Base-by-base conservation (phyloP, 2,329 filamentous ascomycete genomes). In the Fonsecaea multimorphosa region DNA sequence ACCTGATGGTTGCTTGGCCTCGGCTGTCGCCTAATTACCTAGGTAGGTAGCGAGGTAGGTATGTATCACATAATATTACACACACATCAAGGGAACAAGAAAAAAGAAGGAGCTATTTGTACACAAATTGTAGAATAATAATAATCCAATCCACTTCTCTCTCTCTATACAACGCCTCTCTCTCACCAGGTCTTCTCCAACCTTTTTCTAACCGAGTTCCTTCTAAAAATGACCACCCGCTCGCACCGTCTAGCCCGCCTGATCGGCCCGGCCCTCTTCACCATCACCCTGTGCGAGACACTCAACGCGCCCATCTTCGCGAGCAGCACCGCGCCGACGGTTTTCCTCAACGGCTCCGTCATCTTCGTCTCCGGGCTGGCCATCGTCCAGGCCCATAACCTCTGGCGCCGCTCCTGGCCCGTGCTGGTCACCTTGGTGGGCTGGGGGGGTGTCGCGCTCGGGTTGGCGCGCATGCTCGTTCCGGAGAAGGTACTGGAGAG, bases 401-500 rank as follows among this genome's bases (percentile, higher is more conserved):
- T 58, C 19, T 63, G 61, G 61, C 16, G 40, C 3, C 27, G 44
- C 7, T 14, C 44, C 31, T 63, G 61, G 61, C 44, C 53, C 7
- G 46, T 63, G 14, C 61, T 63, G 12, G 40, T 63, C 19, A 63
- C 61, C 16, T 46, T 63, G 55, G 44, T 32, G 29, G 61, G 61
- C 22, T 63, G 61, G 61, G 29, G 31, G 7, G 36, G 24, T 19
- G 31, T 63, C 19, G 5, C 32, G 7, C 22, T 63, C 14, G 61
- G 61, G 16, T 58, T 63, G 29, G 38, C 32, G 19, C 61, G 61
- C 46, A 65, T 62, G 51, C 58, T 56, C 12, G 34, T 64, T 6
- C 64, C 60, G 49, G 64, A 66, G 57, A 40, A 53, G 22, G 32
- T 68, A 14, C 29, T 68, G 57, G 61, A 66, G 34, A 61, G 64